These are phyloP conservation scores for Euryodendron excelsum DNA, from an alignment of 148 eudicot genomes.

Conservation along the genomic window DNA sequence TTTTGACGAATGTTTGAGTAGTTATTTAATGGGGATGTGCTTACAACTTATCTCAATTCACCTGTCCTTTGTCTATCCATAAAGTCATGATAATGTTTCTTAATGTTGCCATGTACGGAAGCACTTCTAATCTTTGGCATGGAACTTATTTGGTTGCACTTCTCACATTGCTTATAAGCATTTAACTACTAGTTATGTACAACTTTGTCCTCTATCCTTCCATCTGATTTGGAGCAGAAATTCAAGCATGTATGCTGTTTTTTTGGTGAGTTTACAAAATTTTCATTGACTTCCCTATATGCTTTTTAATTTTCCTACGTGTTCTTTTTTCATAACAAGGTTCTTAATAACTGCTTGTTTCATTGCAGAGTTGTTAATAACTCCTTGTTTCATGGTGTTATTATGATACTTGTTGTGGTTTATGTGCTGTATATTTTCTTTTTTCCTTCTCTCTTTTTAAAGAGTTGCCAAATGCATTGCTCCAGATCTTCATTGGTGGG, in stretches of 20 bases:
- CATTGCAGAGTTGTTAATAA: too few species aligned
- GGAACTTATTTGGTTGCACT: neutral
- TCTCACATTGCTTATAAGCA: neutral
- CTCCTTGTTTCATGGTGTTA: neutral
- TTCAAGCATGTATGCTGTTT: neutral
- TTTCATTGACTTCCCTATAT: neutral
- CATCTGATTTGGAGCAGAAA: neutral
- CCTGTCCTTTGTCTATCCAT: neutral
- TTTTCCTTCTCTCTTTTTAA: conserved; percentile 6
- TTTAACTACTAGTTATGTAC: neutral
- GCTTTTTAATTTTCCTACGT: neutral
- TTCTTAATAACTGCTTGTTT: too few species aligned
- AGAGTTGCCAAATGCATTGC: conserved; percentile 10
- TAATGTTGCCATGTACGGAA: neutral
- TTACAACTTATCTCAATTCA: neutral
- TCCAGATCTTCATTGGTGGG: conserved; percentile 94
- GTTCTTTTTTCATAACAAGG: neutral
- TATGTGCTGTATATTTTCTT: neutral
- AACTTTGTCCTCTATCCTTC: neutral
- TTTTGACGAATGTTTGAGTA: neutral
- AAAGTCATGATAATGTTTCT: neutral
- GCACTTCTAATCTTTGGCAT: neutral
- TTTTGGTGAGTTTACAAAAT: neutral
- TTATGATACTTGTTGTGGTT: neutral
- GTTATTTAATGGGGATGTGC: neutral